Conservation (phyloP, 139 green algal species). For the Auxenochlorella pyrenoidosa region DNA sequence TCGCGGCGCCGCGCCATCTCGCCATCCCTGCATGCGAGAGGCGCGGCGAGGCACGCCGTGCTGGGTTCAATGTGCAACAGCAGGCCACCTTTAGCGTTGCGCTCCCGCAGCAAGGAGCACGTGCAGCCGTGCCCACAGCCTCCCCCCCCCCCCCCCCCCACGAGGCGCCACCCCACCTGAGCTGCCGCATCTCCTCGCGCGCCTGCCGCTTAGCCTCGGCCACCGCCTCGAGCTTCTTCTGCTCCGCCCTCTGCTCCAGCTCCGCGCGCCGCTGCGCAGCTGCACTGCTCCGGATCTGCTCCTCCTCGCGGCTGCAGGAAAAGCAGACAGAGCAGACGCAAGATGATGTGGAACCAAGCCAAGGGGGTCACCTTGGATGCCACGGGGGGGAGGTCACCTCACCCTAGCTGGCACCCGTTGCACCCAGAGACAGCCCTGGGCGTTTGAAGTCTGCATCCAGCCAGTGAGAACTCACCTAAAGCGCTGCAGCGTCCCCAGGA, state of each 20-base stretch:
- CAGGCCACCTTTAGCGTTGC: neutral
- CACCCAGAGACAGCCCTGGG: too few species aligned
- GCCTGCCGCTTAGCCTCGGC: slow-evolving; percentile 31
- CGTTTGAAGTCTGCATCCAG: neutral
- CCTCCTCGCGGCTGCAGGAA: slow-evolving; percentile 45
- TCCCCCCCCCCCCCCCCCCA: neutral
- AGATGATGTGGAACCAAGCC: neutral
- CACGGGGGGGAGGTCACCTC: too few species aligned
- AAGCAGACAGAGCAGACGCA: neutral
- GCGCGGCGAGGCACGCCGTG: neutral
- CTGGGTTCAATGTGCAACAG: neutral
- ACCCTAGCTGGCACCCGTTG: too few species aligned
- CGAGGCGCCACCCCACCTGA: slow-evolving; percentile 29
- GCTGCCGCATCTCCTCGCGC: slow-evolving; percentile 43
- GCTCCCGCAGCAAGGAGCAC: neutral
- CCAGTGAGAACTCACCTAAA: slow-evolving; percentile 42
- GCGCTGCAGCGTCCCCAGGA: slow-evolving; percentile 72
- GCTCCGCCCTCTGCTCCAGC: slow-evolving; percentile 58
- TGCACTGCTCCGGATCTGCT: slow-evolving; percentile 17
- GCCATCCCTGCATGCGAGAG: slow-evolving; percentile 35
- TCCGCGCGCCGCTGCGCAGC: slow-evolving; percentile 53
- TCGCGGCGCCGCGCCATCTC: slow-evolving; percentile 51
- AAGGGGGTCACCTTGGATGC: too few species aligned
- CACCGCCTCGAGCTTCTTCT: slow-evolving; percentile 45
- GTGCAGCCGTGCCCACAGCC: neutral